Evolutionary conservation across 306 rosid genomes (phyloP).

Genomic region (Cicer bijugum): DNA sequence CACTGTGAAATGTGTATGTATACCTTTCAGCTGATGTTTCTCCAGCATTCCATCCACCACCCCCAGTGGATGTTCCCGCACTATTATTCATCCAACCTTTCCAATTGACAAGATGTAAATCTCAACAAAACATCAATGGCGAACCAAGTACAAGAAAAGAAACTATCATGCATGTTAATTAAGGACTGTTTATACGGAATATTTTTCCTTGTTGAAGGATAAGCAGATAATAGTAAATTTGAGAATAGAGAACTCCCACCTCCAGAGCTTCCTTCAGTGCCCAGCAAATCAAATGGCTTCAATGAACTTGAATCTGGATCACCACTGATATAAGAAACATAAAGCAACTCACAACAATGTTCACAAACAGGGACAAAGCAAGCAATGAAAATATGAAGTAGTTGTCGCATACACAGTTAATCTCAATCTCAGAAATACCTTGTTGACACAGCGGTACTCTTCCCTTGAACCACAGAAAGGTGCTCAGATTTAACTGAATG

Average conservation of each 20-base stretch:
- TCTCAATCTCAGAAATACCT: slow-evolving; percentile 59
- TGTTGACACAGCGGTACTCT: slow-evolving; percentile 52
- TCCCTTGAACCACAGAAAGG: slow-evolving; percentile 87
- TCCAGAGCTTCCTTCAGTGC: slow-evolving; percentile 67
- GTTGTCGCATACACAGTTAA: not conserved
- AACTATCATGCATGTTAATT: slow-evolving; percentile 17
- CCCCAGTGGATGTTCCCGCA: slow-evolving; percentile 65
- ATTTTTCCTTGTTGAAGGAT: not conserved
- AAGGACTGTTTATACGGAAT: not conserved
- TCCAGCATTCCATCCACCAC: slow-evolving; percentile 60
- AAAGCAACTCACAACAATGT: slow-evolving; percentile 35
- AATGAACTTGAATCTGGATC: slow-evolving; percentile 64
- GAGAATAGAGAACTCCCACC: slow-evolving; percentile 59
- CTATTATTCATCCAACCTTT: slow-evolving; percentile 80
- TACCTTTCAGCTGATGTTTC: slow-evolving; percentile 63
- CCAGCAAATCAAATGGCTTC: slow-evolving; percentile 76
- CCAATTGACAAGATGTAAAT: slow-evolving; percentile 42
- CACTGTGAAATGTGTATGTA: slow-evolving; percentile 39
- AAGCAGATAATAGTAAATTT: slow-evolving; percentile 11
- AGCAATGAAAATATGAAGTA: slow-evolving; percentile 2
- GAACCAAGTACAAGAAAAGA: slow-evolving; percentile 28
- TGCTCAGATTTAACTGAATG: slow-evolving; percentile 84
- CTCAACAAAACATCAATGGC: slow-evolving; percentile 28
- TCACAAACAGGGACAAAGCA: slow-evolving; percentile 23
- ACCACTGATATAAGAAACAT: slow-evolving; percentile 53